phyloP scores from a whole-genome alignment of 768 basidiomycete species.

The Suillus placidus region DNA sequence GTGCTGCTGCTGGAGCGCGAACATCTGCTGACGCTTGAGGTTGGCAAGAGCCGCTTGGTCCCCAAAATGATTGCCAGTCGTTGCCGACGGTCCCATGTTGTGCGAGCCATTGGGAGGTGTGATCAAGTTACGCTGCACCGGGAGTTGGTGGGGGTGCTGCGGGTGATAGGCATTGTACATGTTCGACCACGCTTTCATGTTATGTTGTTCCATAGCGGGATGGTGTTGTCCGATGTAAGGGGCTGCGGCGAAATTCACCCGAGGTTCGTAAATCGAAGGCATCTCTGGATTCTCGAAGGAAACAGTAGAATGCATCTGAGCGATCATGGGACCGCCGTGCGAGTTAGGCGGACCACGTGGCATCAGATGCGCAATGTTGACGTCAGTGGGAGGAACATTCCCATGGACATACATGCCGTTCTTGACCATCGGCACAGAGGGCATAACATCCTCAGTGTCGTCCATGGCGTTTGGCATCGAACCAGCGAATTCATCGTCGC shows the following conservation, averaged over 20 bases:
- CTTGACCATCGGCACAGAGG: conserved; percentile 37
- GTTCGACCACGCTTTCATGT: conserved; percentile 31
- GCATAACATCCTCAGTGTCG: conserved; percentile 34
- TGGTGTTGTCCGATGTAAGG: conserved; percentile 26
- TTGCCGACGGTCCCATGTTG: conserved; percentile 17
- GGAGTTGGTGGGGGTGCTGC: conserved; percentile 20
- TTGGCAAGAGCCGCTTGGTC: conserved; percentile 31
- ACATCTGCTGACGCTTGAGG: conserved; percentile 30
- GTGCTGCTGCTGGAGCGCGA: conserved; percentile 36
- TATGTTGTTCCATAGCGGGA: conserved; percentile 21
- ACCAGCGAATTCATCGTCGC: conserved; percentile 42
- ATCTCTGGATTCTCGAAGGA: conserved; percentile 59
- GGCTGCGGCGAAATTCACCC: conserved; percentile 32
- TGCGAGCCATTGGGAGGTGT: conserved; percentile 48
- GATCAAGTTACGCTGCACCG: conserved; percentile 41
- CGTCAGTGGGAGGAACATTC: conserved; percentile 33
- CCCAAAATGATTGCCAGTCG: conserved; percentile 15
- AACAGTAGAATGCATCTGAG: conserved; percentile 43
- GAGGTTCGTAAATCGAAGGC: conserved; percentile 47
- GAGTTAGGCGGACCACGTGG: conserved; percentile 22
- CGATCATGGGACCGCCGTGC: conserved; percentile 48
- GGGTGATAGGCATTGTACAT: conserved; percentile 31
- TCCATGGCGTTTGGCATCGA: conserved; percentile 30
- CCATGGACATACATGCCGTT: conserved; percentile 37
- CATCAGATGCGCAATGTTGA: conserved; percentile 30